Evolutionary conservation across 1,139 yeast species (phyloP).

Genomic region (Meyerozyma smithsonii): DNA sequence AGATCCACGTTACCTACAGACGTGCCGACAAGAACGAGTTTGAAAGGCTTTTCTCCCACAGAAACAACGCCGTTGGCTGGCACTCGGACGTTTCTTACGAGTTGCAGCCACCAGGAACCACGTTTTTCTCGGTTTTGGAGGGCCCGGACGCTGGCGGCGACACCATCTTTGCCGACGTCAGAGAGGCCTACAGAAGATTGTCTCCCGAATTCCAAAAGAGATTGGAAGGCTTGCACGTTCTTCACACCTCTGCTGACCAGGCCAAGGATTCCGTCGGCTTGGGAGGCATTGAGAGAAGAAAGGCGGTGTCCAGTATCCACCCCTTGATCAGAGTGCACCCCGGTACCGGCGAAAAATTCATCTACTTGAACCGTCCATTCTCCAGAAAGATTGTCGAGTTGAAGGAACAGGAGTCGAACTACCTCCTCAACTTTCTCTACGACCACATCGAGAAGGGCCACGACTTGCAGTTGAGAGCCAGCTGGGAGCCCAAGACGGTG

Average conservation of each 20-base stretch:
- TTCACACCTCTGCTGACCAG: conserved; percentile 68
- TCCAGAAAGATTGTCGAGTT: conserved; percentile 59
- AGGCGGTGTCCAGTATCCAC: conserved; percentile 54
- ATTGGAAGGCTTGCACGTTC: conserved; percentile 53
- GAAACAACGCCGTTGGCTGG: conserved; percentile 41
- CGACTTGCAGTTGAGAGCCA: conserved; percentile 54
- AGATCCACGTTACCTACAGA: conserved; percentile 59
- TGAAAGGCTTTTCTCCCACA: conserved; percentile 26
- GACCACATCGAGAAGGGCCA: conserved; percentile 46
- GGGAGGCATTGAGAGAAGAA: conserved; percentile 63
- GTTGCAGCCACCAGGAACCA: conserved; percentile 63
- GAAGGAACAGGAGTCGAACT: conserved; percentile 59
- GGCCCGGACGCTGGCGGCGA: conserved; percentile 71
- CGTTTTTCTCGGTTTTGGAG: conserved; percentile 55
- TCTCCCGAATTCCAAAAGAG: conserved; percentile 57
- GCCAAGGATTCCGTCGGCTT: conserved; percentile 48
- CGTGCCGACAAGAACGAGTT: conserved; percentile 31
- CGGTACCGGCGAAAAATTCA: conserved; percentile 55
- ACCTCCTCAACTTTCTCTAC: conserved; percentile 48
- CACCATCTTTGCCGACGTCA: conserved; percentile 61
- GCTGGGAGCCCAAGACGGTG: conserved; percentile 58
- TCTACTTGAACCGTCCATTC: conserved; percentile 59
- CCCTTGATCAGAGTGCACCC: conserved; percentile 70
- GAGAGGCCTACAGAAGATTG: conserved; percentile 64
- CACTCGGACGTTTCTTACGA: conserved; percentile 73